Conservation (phyloP, 768 basidiomycete genomes). For the Naganishia vaughanmartiniae region DNA sequence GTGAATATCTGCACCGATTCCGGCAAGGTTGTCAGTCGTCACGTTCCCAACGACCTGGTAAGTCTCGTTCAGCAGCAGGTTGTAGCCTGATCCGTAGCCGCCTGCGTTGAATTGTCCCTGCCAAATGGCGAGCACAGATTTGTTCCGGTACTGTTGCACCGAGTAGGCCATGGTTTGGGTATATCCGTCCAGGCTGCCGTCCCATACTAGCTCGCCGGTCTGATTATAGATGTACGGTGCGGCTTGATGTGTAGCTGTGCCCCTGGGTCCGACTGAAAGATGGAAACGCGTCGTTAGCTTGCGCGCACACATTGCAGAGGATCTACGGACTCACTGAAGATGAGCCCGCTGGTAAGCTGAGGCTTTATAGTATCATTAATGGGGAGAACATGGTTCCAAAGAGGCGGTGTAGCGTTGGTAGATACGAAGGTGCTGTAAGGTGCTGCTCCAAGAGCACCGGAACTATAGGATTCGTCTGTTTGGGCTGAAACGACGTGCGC, state of each 20-base stretch:
- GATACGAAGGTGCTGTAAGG: conserved; percentile 28
- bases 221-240: conserved; percentile 25
- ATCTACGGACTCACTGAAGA: neutral
- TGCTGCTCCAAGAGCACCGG: conserved; percentile 22
- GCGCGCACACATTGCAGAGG: neutral
- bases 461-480: conserved; percentile 7
- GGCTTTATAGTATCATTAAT: conserved; percentile 25
- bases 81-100: conserved; percentile 36
- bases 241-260: conserved; percentile 18
- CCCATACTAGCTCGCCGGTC: conserved; percentile 30
- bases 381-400: conserved; percentile 21
- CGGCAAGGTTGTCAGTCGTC: neutral
- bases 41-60: conserved; percentile 23
- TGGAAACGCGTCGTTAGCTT: neutral
- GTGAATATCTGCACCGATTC: conserved; percentile 34
- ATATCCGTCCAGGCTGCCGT: conserved; percentile 29
- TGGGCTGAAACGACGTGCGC: neutral
- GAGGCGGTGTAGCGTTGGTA: conserved; percentile 19
- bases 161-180: conserved; percentile 37
- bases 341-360: conserved; percentile 10
- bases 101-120: conserved; percentile 32
- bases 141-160: conserved; percentile 34
- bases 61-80: conserved; percentile 31
- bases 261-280: conserved; percentile 24
- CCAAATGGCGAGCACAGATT: conserved; percentile 39